Evolutionary conservation across 75 land plant genomes (phyloP), one percentile per base, ranked within the genome.

Genomic region (Cupressus sempervirens): DNA sequence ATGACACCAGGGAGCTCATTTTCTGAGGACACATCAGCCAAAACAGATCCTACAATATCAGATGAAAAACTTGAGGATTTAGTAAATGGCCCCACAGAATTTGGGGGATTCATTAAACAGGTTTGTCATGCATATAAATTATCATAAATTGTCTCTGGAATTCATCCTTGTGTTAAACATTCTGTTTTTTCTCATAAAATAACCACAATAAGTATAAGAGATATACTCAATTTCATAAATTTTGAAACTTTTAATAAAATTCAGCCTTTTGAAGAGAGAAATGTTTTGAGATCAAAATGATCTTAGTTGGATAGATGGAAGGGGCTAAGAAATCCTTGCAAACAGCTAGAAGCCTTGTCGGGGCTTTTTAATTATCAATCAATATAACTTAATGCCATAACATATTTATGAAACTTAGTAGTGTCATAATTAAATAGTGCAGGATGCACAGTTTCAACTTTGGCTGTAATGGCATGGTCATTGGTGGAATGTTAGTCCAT

Each of bases 101-200:
- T 79, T n/a, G 81, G 81, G n/a, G 81, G 81, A 41, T 43, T 79
- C 11, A 79, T 79, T 43, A 79, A 79, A 11, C 81, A 79, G 81
- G 81, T 79, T 79, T 45, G 50, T 79, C n/a, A 79, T 45, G 32
- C 11, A 45, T 41, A 79, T 46, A 79, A 26, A n/a, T 26, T 79
- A 41, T 77, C n/a, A 77, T 26, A 77, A 20, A 26, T 41, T 77
- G 6, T 77, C 11, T 77, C 23, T 77, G 80, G 80, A 77, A 3
- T 77, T 43, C 41, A 77, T 23, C 29, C 80, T 45, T 79, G 46
- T 26, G 48, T 26, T 79, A 26, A 30, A 1, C 26, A 1, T 41
- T 45, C 81, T 9, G 45, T 79, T n/a, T 79, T 45, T 70, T 30
- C 74, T 29, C 32, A 70, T 70, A 70, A 70, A 30, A 30, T 30